Base-by-base conservation (phyloP, 2,329 filamentous ascomycete genomes). In the Aspergillus sp. region DNA sequence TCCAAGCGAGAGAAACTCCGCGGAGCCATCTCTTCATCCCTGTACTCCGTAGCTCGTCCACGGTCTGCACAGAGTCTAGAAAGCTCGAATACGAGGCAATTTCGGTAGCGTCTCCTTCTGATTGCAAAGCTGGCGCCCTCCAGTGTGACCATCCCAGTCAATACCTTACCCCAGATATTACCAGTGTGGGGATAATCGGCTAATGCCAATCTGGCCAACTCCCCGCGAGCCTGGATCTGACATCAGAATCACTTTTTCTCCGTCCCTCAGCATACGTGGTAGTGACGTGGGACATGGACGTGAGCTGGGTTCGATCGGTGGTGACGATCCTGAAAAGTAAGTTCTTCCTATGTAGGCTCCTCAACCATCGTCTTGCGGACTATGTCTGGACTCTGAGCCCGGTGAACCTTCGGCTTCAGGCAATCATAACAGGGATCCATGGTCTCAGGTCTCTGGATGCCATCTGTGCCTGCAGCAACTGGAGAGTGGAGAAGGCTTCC, bases 171-270 rank as follows among this genome's bases (percentile, higher is more conserved):
- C 59, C 59, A 61, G 59, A 49, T 57, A 51, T 57, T 28, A 17
- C n/a, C n/a, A 34, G 19, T 57, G 54, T 57, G 59, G 54, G 59
- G 53, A 53, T 47, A 48, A 51, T 61, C 59, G 49, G 25, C 59
- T 61, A 48, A 30, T 54, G 49, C 49, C 22, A 54, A 50, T 31
- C 19, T 43, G 49, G 31, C 31, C 30, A 31, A 55, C 49, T 51
- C 31, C 22, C 23, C 19, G 23, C 45, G 23, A 28, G 19, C 19
- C 22, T 15, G 30, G 17, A 25, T 50, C 43, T 59, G 51, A 54
- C 43, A 59, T 54, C 43, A 59, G 17, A 11, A 25, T 25, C 17
- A 30, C 7, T 25, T 30, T 23, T 45, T 46, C 3, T 28, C 4
- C 25, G 19, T 28, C 25, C 25, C 25, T 43, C 15, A 19, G 2